phyloP scores from a whole-genome alignment of 1,284 basidiomycete species.

The Leccinum cinnamomeum region DNA sequence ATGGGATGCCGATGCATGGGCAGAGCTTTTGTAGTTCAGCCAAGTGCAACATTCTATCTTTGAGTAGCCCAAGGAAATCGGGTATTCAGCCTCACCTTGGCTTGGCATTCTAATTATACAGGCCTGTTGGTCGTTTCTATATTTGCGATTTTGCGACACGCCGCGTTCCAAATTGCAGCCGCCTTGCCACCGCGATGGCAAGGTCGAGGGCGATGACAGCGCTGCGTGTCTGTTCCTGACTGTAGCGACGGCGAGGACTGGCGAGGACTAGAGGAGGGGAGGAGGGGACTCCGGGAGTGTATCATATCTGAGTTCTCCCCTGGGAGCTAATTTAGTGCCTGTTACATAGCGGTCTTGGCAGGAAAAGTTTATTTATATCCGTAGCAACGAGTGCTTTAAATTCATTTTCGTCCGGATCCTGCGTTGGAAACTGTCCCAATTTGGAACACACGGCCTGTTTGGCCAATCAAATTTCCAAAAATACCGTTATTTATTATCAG shows the following conservation, averaged over 20 bases:
- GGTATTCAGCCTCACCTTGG: slow-evolving; percentile 39
- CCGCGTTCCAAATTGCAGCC: background rate
- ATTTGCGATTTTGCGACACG: slow-evolving; percentile 24
- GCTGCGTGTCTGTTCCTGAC: background rate
- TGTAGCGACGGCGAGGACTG: background rate
- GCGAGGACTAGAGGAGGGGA: background rate
- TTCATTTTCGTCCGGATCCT: slow-evolving; percentile 26
- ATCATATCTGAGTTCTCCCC: slow-evolving; percentile 3
- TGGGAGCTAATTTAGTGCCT: slow-evolving; percentile 28
- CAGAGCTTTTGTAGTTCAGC: slow-evolving; percentile 40
- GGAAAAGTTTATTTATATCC: slow-evolving; percentile 34
- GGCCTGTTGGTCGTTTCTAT: slow-evolving; percentile 18
- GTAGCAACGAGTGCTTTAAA: slow-evolving; percentile 13
- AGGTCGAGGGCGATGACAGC: background rate
- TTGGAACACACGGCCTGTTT: slow-evolving; percentile 15
- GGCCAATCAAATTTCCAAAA: slow-evolving; percentile 27
- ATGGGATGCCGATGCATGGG: slow-evolving; percentile 16
- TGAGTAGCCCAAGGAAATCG: slow-evolving; percentile 31
- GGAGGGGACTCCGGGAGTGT: background rate
- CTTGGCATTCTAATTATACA: slow-evolving; percentile 40
- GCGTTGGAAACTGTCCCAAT: slow-evolving; percentile 5
- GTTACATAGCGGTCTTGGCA: slow-evolving; percentile 35
- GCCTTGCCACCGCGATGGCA: background rate
- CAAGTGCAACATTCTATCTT: slow-evolving; percentile 42
- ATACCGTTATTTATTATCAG: slow-evolving; percentile 6